These are phyloP conservation scores for Kokia cookei DNA, from an alignment of 441 rosid species.

Conservation along the genomic window DNA sequence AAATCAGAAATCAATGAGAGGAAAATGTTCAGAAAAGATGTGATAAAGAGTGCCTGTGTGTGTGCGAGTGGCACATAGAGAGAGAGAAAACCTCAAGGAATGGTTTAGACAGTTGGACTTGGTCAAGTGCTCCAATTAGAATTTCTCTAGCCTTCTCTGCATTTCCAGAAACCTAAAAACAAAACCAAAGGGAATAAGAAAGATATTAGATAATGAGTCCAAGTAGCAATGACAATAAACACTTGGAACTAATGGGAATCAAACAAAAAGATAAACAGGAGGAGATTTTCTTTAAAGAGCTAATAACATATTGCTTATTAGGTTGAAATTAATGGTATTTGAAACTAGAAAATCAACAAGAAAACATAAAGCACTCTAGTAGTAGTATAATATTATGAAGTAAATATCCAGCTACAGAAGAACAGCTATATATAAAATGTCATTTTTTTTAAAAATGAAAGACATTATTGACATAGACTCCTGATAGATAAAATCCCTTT, in stretches of 20 bases:
- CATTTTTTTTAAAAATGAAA: not conserved
- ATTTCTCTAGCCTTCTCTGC: conserved; percentile 74
- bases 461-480: not conserved
- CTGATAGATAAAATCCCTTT: not conserved
- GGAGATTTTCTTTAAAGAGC: too few species aligned
- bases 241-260: not conserved
- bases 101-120: conserved; percentile 71
- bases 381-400: not conserved
- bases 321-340: too few species aligned
- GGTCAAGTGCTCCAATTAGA: conserved; percentile 66
- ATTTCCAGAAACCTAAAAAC: conserved; percentile 57
- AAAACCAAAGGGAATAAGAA: not conserved
- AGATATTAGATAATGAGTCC: not conserved
- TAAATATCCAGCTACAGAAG: not conserved
- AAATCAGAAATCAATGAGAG: not conserved
- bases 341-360: too few species aligned
- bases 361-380: not conserved
- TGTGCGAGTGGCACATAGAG: not conserved
- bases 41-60: not conserved
- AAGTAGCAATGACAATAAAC: not conserved
- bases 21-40: not conserved
- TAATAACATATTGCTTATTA: too few species aligned
- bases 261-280: not conserved
- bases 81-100: conserved; percentile 55
- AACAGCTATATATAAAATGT: not conserved